Evolutionary conservation across 78 protist species (phyloP), one percentile per base, ranked within the genome.

Genomic region (Dictyostelium firmibasis): DNA sequence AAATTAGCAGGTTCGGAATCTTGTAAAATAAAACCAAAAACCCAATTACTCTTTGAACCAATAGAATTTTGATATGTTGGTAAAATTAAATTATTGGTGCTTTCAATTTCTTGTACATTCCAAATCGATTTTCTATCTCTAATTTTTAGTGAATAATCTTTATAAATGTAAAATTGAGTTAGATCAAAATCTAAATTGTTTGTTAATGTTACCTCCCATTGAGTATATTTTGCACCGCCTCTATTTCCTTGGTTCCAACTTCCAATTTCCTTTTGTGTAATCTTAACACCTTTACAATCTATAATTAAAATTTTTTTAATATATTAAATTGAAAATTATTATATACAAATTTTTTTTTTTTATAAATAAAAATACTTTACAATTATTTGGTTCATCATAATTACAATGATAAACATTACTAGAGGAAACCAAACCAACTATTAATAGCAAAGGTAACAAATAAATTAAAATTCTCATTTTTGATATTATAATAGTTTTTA

Each of bases 81-180:
- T 70, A 70, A 70, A 27, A 31, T 70, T 70, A 70, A 70, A 70
- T 27, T 31, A 70, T 70, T 25, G 33, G 77, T 27, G 14, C 33
- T 31, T 70, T 70, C 77, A 29, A 31, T 13, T 27, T n/a, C 27
- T 27, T 29, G 36, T 11, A 85, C 38, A 50, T 85, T 85, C 92
- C 92, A 85, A 18, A 85, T 74, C 10, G 84, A 75, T n/a, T 23
- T 75, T 20, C 78, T 70, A 41, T 76, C 82, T 38, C 53, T 76
- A 27, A 76, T 27, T 36, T 29, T 31, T 36, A 76, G 29, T 20
- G 82, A 38, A 23, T 72, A 25, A 62, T 20, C 83, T 9, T 70
- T 75, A n/a, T n/a, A 81, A 75, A 85, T 85, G 31, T 41, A 57
- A 18, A 81, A 6, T 14, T 84, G 44, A 43, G 44, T 84, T 13